A percentile compares a stretch with the other conserved stretches of the same genome.
Conservation (phyloP, 805 yeast genomes). For the Maudiozyma turicensis region DNA sequence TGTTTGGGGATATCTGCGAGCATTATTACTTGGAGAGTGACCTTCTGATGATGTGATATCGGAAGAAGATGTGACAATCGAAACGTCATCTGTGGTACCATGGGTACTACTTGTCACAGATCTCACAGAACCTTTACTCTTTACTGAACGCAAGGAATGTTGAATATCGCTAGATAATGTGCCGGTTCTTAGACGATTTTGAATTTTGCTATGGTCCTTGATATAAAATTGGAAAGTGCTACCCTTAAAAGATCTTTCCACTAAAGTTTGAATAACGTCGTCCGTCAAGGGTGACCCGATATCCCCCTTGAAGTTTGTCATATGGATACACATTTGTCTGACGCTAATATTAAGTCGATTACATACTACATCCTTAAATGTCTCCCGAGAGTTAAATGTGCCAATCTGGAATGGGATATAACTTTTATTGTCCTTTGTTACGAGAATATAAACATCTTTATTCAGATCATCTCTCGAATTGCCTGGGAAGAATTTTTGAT, state of each 20-base stretch:
- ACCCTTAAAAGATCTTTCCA: constrained; percentile 29
- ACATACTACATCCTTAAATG: constrained; percentile 34
- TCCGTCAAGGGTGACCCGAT: constrained; percentile 51
- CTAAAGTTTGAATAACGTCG: constrained; percentile 32
- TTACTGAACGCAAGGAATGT: constrained; percentile 12
- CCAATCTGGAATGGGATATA: constrained; percentile 43
- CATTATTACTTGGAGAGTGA: constrained; percentile 12
- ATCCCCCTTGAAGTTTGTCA: constrained; percentile 59
- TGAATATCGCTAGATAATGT: constrained; percentile 11
- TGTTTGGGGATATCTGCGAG: constrained; percentile 25
- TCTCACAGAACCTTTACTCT: constrained; percentile 21
- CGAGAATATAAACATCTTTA: constrained; percentile 36
- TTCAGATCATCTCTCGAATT: neutral
- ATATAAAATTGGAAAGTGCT: constrained; percentile 23
- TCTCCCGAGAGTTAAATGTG: constrained; percentile 21
- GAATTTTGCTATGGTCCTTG: constrained; percentile 16
- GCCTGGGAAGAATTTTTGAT: constrained; percentile 2
- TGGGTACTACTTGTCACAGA: constrained; percentile 20
- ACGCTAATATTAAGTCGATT: constrained; percentile 27
- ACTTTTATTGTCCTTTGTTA: constrained; percentile 51
- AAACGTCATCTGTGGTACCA: constrained; percentile 21
- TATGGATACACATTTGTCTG: constrained; percentile 34
- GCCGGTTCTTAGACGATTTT: constrained; percentile 12
- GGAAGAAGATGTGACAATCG: constrained; percentile 22
- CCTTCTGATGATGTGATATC: constrained; percentile 27